These are phyloP conservation scores for Hydrangea macrophylla DNA, from an alignment of 148 eudicot species.

Conservation along the genomic window DNA sequence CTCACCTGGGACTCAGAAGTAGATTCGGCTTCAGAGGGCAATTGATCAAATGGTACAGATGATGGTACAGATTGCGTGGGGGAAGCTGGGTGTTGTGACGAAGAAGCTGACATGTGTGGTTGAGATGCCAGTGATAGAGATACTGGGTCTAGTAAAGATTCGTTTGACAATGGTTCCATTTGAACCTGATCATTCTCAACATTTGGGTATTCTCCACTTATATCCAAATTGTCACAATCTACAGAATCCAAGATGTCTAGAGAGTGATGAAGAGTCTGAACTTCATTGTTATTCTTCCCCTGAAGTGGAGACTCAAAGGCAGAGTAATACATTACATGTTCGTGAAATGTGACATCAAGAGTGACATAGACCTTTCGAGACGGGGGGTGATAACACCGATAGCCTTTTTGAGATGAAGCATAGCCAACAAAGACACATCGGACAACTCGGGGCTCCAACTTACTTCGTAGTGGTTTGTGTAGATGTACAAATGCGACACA, in stretches of 20 bases:
- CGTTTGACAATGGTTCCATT: neutral
- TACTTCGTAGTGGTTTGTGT: neutral
- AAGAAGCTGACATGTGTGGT: no score
- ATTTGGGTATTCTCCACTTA: no score
- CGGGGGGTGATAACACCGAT: neutral
- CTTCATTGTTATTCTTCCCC: slow-evolving; percentile 5
- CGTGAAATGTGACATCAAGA: slow-evolving; percentile 1
- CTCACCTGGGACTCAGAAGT: neutral
- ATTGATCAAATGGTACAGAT: no score
- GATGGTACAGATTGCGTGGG: neutral
- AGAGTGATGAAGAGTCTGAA: neutral
- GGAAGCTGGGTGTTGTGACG: neutral
- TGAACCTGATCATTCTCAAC: neutral
- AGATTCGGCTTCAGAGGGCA: neutral
- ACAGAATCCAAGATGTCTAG: neutral
- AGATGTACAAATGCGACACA: neutral
- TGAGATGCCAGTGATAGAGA: neutral
- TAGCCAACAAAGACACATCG: slow-evolving; percentile 15
- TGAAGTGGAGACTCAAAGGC: neutral
- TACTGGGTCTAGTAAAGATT: neutral
- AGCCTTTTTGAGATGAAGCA: no score
- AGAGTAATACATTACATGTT: neutral
- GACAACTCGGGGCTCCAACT: neutral
- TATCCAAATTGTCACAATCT: no score
- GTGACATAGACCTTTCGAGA: neutral